Evolutionary conservation across 495 filamentous ascomycete genomes (phyloP).

Genomic region (Apodospora peruviana): DNA sequence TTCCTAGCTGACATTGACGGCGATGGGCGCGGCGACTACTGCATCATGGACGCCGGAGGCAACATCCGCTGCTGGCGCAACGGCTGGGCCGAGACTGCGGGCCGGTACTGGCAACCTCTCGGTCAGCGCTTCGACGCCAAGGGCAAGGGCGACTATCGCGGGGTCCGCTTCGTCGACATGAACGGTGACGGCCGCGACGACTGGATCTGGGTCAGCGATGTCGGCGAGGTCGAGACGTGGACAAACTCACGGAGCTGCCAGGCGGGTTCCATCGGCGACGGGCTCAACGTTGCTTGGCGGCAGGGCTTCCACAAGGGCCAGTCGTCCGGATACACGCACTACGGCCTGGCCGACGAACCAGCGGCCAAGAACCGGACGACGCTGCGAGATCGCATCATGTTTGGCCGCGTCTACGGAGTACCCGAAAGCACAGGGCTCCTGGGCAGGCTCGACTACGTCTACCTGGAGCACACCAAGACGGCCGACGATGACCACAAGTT

Average conservation of each 20-base stretch:
- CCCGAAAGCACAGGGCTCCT: neutral
- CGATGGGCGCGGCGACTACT: slow-evolving; percentile 23
- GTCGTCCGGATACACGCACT: neutral
- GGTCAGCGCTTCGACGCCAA: slow-evolving; percentile 13
- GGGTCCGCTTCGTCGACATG: slow-evolving; percentile 22
- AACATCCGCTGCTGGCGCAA: slow-evolving; percentile 22
- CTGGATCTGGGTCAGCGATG: slow-evolving; percentile 8
- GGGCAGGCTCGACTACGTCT: slow-evolving; percentile 6
- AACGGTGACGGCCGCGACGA: slow-evolving; percentile 24
- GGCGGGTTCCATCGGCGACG: neutral
- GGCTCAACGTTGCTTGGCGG: neutral
- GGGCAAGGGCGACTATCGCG: slow-evolving; percentile 10
- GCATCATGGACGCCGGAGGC: slow-evolving; percentile 13
- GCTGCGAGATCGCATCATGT: neutral
- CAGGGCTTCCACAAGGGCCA: neutral
- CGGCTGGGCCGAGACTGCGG: slow-evolving; percentile 15
- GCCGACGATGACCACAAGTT: neutral
- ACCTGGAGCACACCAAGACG: neutral
- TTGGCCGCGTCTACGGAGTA: neutral
- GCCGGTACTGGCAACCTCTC: slow-evolving; percentile 21
- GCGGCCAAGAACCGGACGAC: neutral
- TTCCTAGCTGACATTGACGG: slow-evolving; percentile 25
- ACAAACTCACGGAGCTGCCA: slow-evolving; percentile 17
- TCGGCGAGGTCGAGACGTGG: slow-evolving; percentile 2
- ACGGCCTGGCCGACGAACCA: neutral